Percentiles rank a stretch among this genome's conserved stretches.
Conservation (phyloP, 2,329 filamentous ascomycete species). For the Fusarium gaditjirri region DNA sequence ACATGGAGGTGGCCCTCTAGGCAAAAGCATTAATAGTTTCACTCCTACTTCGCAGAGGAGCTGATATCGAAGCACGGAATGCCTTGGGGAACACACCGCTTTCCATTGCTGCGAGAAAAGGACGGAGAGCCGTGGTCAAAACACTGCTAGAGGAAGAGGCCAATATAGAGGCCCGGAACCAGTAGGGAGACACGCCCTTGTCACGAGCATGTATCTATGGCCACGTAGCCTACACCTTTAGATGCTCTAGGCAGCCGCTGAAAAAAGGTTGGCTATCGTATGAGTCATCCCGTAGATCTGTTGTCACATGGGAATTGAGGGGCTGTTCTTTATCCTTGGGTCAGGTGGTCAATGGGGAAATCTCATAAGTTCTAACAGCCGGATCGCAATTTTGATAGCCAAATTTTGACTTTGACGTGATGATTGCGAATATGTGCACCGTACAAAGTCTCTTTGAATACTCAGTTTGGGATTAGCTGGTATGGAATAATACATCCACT, state of each 20-base stretch:
- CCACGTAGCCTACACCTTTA: accelerated
- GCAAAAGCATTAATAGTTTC: not conserved
- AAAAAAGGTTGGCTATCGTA: too few relatives aligned
- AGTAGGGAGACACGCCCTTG: not conserved
- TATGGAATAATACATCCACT: not conserved
- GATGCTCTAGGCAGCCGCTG: not conserved
- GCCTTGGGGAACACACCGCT: not conserved
- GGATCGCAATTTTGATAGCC: not conserved
- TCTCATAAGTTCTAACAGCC: not conserved
- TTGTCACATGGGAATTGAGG: too few relatives aligned
- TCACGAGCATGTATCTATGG: not conserved
- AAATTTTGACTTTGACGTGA: not conserved
- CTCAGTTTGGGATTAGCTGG: accelerated
- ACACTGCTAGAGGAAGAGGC: not conserved
- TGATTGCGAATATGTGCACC: too few relatives aligned
- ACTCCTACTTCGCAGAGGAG: not conserved
- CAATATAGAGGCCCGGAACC: not conserved
- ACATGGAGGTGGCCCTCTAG: not conserved
- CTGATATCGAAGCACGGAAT: not conserved
- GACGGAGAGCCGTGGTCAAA: not conserved
- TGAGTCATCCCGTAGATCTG: not conserved
- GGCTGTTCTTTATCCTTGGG: not conserved
- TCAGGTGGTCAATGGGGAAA: not conserved
- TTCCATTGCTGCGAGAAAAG: not conserved
- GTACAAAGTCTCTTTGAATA: not conserved